phyloP scores from a whole-genome alignment of 2,329 filamentous ascomycete species.

The Botryotinia calthae region DNA sequence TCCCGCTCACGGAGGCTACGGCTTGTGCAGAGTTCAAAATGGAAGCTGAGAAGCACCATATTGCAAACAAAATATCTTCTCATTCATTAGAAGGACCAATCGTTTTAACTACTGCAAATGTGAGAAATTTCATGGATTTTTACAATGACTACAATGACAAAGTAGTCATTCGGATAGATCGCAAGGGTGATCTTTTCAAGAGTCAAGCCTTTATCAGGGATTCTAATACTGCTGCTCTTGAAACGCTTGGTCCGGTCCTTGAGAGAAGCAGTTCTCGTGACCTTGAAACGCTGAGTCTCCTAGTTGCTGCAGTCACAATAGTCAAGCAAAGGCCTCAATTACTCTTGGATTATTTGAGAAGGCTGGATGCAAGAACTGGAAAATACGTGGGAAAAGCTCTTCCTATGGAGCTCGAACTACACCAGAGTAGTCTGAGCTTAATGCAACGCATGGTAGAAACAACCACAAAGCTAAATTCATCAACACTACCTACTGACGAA shows the following conservation, averaged over 20 bases:
- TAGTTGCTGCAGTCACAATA: conserved; percentile 2
- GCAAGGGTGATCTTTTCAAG: neutral
- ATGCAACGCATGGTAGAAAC: conserved; percentile 12
- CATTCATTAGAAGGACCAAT: neutral
- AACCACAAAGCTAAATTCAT: neutral
- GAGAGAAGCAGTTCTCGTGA: neutral
- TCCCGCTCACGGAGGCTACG: neutral
- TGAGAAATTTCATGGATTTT: conserved; percentile 18
- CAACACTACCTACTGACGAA: neutral
- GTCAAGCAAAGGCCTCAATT: conserved; percentile 4
- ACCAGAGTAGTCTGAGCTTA: conserved; percentile 6
- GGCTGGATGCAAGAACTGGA: neutral
- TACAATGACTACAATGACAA: conserved; percentile 16
- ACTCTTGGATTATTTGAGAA: neutral
- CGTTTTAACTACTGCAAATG: conserved; percentile 11
- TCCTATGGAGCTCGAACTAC: conserved; percentile 7
- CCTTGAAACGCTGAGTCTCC: neutral
- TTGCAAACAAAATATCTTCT: neutral
- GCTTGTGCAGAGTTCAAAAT: conserved; percentile 6
- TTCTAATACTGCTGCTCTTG: neutral
- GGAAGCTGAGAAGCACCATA: conserved; percentile 4
- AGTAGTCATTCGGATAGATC: neutral
- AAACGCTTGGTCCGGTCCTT: neutral
- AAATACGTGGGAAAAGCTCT: conserved; percentile 9
- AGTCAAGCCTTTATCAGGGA: neutral